These are phyloP conservation scores for Porpolomopsis calyptriformis DNA, from an alignment of 768 basidiomycete species.

Conservation along the genomic window DNA sequence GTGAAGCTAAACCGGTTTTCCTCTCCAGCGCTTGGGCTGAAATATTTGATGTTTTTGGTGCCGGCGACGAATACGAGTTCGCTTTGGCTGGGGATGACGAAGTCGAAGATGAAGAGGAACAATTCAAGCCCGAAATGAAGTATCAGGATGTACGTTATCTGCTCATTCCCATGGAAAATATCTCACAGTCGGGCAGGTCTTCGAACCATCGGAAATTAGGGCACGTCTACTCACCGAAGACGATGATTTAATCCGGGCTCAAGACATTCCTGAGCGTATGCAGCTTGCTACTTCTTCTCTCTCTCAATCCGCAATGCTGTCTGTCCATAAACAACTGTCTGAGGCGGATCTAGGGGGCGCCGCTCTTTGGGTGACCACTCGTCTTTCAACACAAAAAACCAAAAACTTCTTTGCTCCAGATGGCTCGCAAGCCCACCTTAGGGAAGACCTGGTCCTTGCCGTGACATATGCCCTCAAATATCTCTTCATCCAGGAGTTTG, in stretches of 20 bases:
- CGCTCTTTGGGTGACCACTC: conserved; percentile 79
- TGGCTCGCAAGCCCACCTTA: conserved; percentile 49
- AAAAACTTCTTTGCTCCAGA: conserved; percentile 61
- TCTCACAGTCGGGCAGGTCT: conserved; percentile 50
- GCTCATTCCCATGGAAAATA: conserved; percentile 9
- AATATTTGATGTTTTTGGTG: conserved; percentile 92
- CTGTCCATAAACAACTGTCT: conserved; percentile 50
- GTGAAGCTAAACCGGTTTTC: conserved; percentile 8
- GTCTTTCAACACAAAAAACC: conserved; percentile 60
- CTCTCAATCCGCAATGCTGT: conserved; percentile 52
- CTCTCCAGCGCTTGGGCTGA: conserved; percentile 79
- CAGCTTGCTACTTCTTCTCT: conserved; percentile 80
- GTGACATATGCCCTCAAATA: conserved; percentile 71
- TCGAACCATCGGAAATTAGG: conserved; percentile 94
- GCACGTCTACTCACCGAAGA: conserved; percentile 83
- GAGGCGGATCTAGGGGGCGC: conserved; percentile 71
- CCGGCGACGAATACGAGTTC: conserved; percentile 95
- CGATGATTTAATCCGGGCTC: conserved; percentile 82
- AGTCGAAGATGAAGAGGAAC: conserved; percentile 32
- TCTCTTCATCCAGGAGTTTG: conserved; percentile 79
- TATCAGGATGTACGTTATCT: conserved; percentile 64
- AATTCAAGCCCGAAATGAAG: conserved; percentile 61
- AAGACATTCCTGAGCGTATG: conserved; percentile 93
- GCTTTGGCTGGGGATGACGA: conserved; percentile 80
- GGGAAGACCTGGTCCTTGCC: conserved; percentile 61